These are phyloP conservation scores for Kwoniella sp. DNA, from an alignment of 768 basidiomycete species.

Conservation along the genomic window DNA sequence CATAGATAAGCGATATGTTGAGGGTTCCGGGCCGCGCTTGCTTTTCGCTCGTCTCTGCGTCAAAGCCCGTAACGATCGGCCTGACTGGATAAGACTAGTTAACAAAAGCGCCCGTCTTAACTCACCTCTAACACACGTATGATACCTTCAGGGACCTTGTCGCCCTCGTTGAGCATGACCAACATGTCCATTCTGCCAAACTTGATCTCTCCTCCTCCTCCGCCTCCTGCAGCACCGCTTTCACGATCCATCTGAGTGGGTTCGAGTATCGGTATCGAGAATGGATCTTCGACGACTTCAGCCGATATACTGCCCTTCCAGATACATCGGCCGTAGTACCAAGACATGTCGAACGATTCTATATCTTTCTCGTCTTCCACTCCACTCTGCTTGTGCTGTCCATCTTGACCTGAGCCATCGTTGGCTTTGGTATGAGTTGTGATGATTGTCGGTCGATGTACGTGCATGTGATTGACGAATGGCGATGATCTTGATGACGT, in stretches of 20 bases:
- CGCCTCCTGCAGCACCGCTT: too few species aligned
- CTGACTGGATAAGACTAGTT: background rate
- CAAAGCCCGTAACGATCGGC: too few species aligned
- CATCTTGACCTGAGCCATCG: background rate
- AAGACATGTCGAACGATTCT: slow-evolving; percentile 1
- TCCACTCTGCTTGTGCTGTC: background rate
- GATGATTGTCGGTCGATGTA: background rate
- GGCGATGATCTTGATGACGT: too few species aligned
- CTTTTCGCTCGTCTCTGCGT: too few species aligned
- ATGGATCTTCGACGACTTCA: background rate
- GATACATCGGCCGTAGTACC: background rate
- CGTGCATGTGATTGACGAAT: too few species aligned
- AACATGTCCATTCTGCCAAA: background rate
- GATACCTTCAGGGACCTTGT: slow-evolving; percentile 7
- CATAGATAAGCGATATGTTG: too few species aligned
- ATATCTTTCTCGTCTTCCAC: background rate
- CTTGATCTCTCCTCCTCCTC: background rate
- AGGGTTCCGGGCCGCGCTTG: too few species aligned
- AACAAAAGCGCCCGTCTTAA: background rate
- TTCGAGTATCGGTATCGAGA: background rate
- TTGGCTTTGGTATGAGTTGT: background rate
- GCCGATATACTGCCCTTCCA: slow-evolving; percentile 10
- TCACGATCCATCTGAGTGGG: background rate
- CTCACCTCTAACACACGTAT: slow-evolving; percentile 22
- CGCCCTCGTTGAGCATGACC: background rate